phyloP scores from a whole-genome alignment of 2,329 filamentous ascomycete species.

The Metarhizium guizhouense region DNA sequence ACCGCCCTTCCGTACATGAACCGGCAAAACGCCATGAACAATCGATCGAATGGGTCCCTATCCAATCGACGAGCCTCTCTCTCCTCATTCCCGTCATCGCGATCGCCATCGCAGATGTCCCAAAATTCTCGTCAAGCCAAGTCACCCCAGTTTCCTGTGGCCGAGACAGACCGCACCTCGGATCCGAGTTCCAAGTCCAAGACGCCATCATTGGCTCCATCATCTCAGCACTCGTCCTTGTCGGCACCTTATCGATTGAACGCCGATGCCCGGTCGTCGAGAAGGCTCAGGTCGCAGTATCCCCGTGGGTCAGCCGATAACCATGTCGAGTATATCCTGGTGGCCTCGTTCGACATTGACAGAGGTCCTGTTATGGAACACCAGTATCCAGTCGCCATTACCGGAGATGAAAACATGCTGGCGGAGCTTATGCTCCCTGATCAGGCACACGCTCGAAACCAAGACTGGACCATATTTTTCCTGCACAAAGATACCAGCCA shows the following conservation, averaged over 20 bases:
- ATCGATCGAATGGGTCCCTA: constrained; percentile 22
- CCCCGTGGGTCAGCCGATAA: constrained; percentile 68
- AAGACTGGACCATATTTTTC: constrained; percentile 99
- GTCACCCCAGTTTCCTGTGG: constrained; percentile 43
- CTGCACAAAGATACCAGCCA: constrained; percentile 87
- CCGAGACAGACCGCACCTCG: constrained; percentile 46
- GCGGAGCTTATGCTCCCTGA: constrained; percentile 98
- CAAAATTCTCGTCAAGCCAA: constrained; percentile 41
- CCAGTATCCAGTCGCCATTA: constrained; percentile 90
- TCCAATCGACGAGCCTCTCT: constrained; percentile 43
- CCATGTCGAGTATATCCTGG: constrained; percentile 97
- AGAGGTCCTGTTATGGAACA: constrained; percentile 96
- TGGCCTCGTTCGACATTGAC: constrained; percentile 96
- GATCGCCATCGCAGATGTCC: constrained; percentile 50
- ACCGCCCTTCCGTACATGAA: constrained; percentile 33
- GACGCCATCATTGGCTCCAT: constrained; percentile 49
- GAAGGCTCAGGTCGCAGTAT: constrained; percentile 64
- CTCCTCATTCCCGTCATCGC: constrained; percentile 53
- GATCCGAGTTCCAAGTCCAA: constrained; percentile 53
- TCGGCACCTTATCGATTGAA: constrained; percentile 42
- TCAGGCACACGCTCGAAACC: constrained; percentile 85
- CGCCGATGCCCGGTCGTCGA: constrained; percentile 39
- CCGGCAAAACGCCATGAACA: constrained; percentile 28
- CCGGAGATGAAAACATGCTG: constrained; percentile 94
- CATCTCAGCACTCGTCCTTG: constrained; percentile 53